These are phyloP conservation scores for Erodium maritimum DNA, from an alignment of 345 rosid genomes.

Conservation along the genomic window DNA sequence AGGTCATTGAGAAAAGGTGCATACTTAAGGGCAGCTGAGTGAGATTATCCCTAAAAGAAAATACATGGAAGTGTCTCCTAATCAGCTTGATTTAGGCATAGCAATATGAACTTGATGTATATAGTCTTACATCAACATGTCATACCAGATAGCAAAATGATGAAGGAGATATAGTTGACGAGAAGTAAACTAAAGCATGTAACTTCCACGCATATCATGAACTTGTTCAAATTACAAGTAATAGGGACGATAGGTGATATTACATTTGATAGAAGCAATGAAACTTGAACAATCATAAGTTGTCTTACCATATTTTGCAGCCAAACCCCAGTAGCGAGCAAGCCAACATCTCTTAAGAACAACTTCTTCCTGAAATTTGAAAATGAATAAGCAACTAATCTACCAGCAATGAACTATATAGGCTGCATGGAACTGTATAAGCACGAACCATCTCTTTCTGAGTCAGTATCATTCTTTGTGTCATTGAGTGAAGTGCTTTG, in stretches of 20 bases:
- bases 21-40: too few relatives aligned
- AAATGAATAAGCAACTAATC: constrained; percentile 6
- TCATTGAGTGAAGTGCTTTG: constrained; percentile 67
- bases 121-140: neutral
- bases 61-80: neutral
- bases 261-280: neutral
- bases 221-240: neutral
- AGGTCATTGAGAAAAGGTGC: too few relatives aligned
- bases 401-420: neutral
- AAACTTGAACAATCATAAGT: neutral
- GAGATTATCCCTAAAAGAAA: too few relatives aligned
- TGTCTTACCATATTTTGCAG: constrained; percentile 69
- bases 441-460: constrained; percentile 93
- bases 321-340: constrained; percentile 99
- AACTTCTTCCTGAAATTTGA: constrained; percentile 83
- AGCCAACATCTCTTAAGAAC: constrained; percentile 99
- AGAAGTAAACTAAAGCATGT: neutral
- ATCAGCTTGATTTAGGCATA: neutral
- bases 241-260: neutral
- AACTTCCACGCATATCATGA: neutral
- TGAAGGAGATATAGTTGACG: neutral
- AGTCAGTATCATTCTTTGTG: constrained; percentile 95
- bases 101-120: neutral
- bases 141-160: neutral
- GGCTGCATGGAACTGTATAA: constrained; percentile 1